These are phyloP conservation scores for Laburnicola sp. DNA, from an alignment of 2,329 filamentous ascomycete species.

Conservation along the genomic window DNA sequence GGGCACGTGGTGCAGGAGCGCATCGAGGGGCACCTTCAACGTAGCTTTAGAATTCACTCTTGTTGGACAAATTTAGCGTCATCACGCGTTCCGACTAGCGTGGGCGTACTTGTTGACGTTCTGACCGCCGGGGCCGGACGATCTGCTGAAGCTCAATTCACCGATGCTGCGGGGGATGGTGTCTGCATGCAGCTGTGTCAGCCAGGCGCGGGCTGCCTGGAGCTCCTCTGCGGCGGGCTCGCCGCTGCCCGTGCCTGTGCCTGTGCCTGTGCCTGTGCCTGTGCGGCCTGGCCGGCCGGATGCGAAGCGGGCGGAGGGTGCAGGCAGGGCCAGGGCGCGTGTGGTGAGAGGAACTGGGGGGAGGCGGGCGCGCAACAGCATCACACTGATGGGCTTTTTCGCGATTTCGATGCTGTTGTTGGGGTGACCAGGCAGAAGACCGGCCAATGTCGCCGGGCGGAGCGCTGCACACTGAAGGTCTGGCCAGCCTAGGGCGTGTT, in stretches of 20 bases:
- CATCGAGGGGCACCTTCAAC: conserved; percentile 58
- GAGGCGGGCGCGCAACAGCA: conserved; percentile 6
- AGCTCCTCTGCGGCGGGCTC: conserved; percentile 34
- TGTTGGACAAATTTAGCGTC: conserved; percentile 14
- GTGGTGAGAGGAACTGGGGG: conserved; percentile 11
- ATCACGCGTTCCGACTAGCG: conserved; percentile 6
- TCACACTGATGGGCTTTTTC: not conserved
- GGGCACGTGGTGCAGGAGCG: conserved; percentile 59
- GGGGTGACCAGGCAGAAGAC: too few species aligned
- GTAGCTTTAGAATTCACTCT: conserved; percentile 70
- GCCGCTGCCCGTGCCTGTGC: conserved; percentile 2
- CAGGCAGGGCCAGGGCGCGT: conserved; percentile 1
- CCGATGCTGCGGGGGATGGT: conserved; percentile 60
- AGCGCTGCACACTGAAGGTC: too few species aligned
- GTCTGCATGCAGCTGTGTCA: conserved; percentile 56
- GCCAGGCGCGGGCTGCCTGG: conserved; percentile 59
- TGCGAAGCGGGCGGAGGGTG: conserved; percentile 10
- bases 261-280: conserved; percentile 7
- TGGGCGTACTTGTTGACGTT: conserved; percentile 67
- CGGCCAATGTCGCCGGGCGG: too few species aligned
- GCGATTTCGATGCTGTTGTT: too few species aligned
- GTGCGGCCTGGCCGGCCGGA: conserved; percentile 3
- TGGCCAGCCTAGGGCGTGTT: too few species aligned
- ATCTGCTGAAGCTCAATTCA: conserved; percentile 64
- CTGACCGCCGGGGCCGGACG: conserved; percentile 67